Evolutionary conservation across 2,329 filamentous ascomycete genomes (phyloP), one percentile per base, ranked within the genome.

Genomic region (Bipolaris zeicola): DNA sequence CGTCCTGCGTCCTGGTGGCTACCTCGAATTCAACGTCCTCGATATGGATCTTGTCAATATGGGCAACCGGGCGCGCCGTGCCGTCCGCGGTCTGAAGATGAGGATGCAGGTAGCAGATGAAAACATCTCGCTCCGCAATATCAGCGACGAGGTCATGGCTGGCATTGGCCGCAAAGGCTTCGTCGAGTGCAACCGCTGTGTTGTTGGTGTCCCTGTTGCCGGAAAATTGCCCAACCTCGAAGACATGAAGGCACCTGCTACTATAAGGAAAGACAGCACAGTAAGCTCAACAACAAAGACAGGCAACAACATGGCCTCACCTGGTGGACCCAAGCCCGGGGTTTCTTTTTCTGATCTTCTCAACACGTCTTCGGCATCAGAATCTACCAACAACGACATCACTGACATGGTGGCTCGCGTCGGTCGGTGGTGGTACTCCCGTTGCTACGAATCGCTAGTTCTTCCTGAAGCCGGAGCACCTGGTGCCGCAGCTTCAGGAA

Each of bases 401-500:
- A 91, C 92, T 13, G 93, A 91, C 70, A 96, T 96, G 83, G 92
- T 98, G 20, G 89, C 92, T 14, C 89, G 88, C 61, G 94, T 98
- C 10, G 94, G 92, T 1, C 85, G 95, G 41, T 98, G 94, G 92
- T 99, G 95, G 95, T 98, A 96, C 77, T 90, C 87, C 8, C 87
- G 90, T 50, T 97, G 94, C 80, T 98, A 97, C 74, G 94, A 97
- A 77, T 86, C 84, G 54, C 82, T 84, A 4, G 81, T 87, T 7
- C 66, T 81, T 3, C 70, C 73, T 6, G 70, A 73, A 53, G 69
- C 66, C 16, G 69, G 68, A 48, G 72, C 73, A 28, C 63, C 68
- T 6, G 70, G 65, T 24, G 68, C 64, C 7, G 66, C 72, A 47
- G 73, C 81, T 47, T 65, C 70, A 1, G 65, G 66, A 43, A 64